Evolutionary conservation across 768 basidiomycete species (phyloP).

Genomic region (Amanita muscaria): DNA sequence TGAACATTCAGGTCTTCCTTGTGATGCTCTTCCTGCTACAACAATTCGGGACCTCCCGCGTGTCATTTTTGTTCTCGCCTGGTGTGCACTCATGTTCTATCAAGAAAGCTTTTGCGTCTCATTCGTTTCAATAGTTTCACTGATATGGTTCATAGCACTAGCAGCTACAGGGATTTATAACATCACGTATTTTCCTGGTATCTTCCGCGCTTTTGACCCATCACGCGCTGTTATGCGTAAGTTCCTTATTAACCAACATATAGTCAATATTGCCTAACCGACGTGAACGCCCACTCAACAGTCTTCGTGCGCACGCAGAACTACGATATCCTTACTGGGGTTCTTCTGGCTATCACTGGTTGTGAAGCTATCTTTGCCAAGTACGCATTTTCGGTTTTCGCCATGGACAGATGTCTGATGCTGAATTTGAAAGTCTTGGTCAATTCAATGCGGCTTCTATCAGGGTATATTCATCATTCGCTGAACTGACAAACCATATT

Average conservation of each 20-base stretch:
- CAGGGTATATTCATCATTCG: conserved; percentile 33
- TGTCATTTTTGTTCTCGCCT: conserved; percentile 48
- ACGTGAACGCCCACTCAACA: too few species aligned
- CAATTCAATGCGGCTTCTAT: conserved; percentile 60
- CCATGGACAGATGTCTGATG: not conserved
- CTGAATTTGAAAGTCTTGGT: conserved; percentile 36
- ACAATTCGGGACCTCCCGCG: conserved; percentile 46
- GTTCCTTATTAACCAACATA: too few species aligned
- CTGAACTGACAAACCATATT: not conserved
- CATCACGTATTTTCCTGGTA: conserved; percentile 42
- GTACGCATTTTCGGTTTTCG: conserved; percentile 19
- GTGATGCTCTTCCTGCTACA: conserved; percentile 50
- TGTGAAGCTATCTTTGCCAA: conserved; percentile 64
- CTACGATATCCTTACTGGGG: conserved; percentile 53
- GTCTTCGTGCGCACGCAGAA: conserved; percentile 58
- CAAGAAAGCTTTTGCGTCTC: too few species aligned
- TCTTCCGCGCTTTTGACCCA: conserved; percentile 61
- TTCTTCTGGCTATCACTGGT: conserved; percentile 61
- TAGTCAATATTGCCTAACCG: too few species aligned
- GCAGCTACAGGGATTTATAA: conserved; percentile 50
- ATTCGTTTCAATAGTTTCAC: conserved; percentile 32
- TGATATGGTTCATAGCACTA: conserved; percentile 47
- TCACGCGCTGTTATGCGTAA: conserved; percentile 54
- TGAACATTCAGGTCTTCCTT: conserved; percentile 45
- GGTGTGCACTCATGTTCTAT: too few species aligned